phyloP scores from a whole-genome alignment of 192 early-diverging fungal genomes.

The Mortierella antarctica region DNA sequence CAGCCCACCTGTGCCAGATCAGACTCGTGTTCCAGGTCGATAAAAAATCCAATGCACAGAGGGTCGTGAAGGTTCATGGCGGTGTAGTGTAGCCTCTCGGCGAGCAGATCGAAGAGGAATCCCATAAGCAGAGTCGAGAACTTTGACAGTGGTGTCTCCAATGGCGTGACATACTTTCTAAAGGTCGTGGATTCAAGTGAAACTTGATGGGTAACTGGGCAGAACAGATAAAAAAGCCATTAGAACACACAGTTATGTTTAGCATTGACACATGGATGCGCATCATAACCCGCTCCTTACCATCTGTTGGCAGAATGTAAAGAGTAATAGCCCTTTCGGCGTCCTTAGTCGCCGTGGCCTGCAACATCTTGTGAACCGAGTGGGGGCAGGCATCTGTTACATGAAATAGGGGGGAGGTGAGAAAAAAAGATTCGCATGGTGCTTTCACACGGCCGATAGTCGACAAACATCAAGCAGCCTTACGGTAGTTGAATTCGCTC shows the following conservation, averaged over 20 bases:
- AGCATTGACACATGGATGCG: background rate
- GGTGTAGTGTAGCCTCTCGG: conserved; percentile 7
- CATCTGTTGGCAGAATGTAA: conserved; percentile 61
- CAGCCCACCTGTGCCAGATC: conserved; percentile 39
- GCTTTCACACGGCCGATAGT: no score
- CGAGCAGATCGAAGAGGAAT: conserved; percentile 27
- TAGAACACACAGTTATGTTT: background rate
- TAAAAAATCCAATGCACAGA: conserved; percentile 49
- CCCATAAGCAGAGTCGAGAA: conserved; percentile 17
- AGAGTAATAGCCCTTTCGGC: conserved; percentile 35
- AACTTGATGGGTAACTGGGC: conserved; percentile 29
- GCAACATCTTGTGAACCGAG: conserved; percentile 51
- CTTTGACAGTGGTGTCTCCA: conserved; percentile 42
- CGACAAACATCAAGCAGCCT: no score
- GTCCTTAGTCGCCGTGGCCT: conserved; percentile 41
- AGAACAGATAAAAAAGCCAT: background rate
- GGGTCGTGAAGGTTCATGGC: conserved; percentile 51
- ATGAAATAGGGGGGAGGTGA: no score
- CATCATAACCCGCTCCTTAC: conserved; percentile 19
- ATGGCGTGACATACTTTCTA: conserved; percentile 28
- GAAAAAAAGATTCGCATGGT: no score
- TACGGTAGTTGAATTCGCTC: conserved; percentile 61
- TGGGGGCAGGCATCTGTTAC: conserved; percentile 47
- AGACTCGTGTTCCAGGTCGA: conserved; percentile 48
- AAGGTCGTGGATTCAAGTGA: conserved; percentile 6